Conservation (phyloP, 306 rosid genomes). For the Phaseolus lunatus region DNA sequence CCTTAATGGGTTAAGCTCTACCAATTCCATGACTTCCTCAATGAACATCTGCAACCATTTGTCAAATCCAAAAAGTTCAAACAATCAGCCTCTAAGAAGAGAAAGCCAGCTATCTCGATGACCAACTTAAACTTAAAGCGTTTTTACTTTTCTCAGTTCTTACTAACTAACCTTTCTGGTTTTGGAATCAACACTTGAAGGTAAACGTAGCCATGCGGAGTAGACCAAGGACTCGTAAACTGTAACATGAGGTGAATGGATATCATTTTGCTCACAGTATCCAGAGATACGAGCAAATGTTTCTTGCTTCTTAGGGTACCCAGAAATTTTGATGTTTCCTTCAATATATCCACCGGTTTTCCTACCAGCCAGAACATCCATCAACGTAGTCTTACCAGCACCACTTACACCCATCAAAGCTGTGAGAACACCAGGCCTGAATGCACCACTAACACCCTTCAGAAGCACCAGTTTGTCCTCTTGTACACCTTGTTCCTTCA, state of each 20-base stretch:
- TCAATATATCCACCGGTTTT: conserved; percentile 78
- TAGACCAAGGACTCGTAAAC: conserved; percentile 65
- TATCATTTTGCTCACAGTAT: conserved; percentile 75
- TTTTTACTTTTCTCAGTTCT: not conserved
- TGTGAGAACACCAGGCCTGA: conserved; percentile 75
- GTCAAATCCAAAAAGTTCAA: not conserved
- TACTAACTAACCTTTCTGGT: conserved; percentile 51
- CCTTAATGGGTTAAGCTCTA: conserved; percentile 69
- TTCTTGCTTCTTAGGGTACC: conserved; percentile 72
- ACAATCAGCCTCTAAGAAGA: conserved; percentile 14
- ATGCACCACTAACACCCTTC: conserved; percentile 71
- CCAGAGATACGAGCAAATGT: conserved; percentile 70
- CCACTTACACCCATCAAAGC: conserved; percentile 84
- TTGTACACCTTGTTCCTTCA: conserved; percentile 61
- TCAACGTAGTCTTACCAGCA: conserved; percentile 77
- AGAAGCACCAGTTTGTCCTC: conserved; percentile 63
- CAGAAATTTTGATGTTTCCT: conserved; percentile 64
- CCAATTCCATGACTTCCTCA: conserved; percentile 91
- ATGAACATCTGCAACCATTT: conserved; percentile 68
- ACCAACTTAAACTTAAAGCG: not conserved
- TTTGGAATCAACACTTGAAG: conserved; percentile 48
- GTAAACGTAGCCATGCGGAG: conserved; percentile 74
- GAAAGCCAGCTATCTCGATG: not conserved
- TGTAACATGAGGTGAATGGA: conserved; percentile 77
- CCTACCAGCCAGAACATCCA: conserved; percentile 79